Evolutionary conservation across 139 green algal genomes (phyloP).

Genomic region (Zygnema circumcarinatum): DNA sequence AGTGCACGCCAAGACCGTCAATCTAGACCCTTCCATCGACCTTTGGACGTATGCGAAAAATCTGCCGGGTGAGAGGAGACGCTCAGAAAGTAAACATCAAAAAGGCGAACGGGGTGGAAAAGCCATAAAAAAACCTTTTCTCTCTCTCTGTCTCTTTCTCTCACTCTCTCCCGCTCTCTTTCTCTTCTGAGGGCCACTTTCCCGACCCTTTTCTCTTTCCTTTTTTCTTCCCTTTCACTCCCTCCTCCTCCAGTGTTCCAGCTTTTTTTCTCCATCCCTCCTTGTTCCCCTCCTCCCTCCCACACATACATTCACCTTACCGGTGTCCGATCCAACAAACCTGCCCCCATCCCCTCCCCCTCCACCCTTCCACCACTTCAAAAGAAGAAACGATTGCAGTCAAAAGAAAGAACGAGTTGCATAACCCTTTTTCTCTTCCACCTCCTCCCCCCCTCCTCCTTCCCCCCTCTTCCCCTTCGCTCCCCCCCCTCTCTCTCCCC

Average conservation of each 20-base stretch:
- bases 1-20: conserved; percentile 73
- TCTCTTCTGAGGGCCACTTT: conserved; percentile 67
- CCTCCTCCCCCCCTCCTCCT: not conserved
- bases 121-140: not conserved
- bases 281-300: not conserved
- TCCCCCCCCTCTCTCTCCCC: not conserved
- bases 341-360: too few species aligned
- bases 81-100: not conserved
- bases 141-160: conserved; percentile 13
- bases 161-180: not conserved
- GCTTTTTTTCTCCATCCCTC: not conserved
- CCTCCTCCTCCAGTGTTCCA: not conserved
- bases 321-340: too few species aligned
- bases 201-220: conserved; percentile 61
- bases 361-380: too few species aligned
- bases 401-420: too few species aligned
- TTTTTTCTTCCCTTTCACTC: not conserved
- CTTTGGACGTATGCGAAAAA: conserved; percentile 88
- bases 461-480: not conserved
- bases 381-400: too few species aligned
- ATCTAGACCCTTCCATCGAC: conserved; percentile 79
- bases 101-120: not conserved
- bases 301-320: too few species aligned
- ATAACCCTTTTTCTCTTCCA: not conserved
- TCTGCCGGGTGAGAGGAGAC: conserved; percentile 67